Conservation (phyloP, 2,329 filamentous ascomycete species). For the Ramularia collo-cygni region DNA sequence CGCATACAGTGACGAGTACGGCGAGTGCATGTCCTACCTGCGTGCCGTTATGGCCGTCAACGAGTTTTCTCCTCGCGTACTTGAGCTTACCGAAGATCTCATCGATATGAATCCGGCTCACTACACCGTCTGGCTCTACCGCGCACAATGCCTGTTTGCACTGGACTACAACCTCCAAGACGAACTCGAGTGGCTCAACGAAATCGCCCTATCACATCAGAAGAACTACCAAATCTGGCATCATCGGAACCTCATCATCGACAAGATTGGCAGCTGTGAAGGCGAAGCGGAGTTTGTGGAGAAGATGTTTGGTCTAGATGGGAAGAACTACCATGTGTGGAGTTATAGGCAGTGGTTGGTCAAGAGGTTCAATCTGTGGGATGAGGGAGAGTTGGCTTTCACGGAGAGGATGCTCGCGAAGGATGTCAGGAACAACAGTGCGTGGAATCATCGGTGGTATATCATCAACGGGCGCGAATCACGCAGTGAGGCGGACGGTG, state of each 20-base stretch:
- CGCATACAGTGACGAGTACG: slow-evolving; percentile 82
- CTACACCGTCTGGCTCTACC: slow-evolving; percentile 98
- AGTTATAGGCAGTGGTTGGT: slow-evolving; percentile 80
- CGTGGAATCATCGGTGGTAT: slow-evolving; percentile 96
- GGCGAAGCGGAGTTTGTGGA: slow-evolving; percentile 68
- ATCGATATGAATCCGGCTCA: slow-evolving; percentile 93
- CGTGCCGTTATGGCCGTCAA: slow-evolving; percentile 86
- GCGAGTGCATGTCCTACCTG: slow-evolving; percentile 87
- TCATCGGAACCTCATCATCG: slow-evolving; percentile 54
- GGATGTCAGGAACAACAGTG: slow-evolving; percentile 92
- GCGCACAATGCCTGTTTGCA: slow-evolving; percentile 67
- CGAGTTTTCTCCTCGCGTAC: slow-evolving; percentile 71
- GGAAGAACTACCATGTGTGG: slow-evolving; percentile 99
- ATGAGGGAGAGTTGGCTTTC: slow-evolving; percentile 55
- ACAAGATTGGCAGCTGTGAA: slow-evolving; percentile 28
- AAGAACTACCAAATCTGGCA: slow-evolving; percentile 99
- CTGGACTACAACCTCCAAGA: slow-evolving; percentile 58
- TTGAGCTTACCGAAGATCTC: slow-evolving; percentile 79
- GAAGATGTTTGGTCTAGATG: slow-evolving; percentile 74
- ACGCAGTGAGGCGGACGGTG: slow-evolving; percentile 19
- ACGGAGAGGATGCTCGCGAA: slow-evolving; percentile 65
- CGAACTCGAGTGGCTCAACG: slow-evolving; percentile 82
- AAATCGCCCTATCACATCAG: slow-evolving; percentile 71
- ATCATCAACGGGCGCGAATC: slow-evolving; percentile 63
- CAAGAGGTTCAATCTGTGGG: slow-evolving; percentile 53